phyloP scores from a whole-genome alignment of 257 asterid species.

The Fraxinus cuspidata region DNA sequence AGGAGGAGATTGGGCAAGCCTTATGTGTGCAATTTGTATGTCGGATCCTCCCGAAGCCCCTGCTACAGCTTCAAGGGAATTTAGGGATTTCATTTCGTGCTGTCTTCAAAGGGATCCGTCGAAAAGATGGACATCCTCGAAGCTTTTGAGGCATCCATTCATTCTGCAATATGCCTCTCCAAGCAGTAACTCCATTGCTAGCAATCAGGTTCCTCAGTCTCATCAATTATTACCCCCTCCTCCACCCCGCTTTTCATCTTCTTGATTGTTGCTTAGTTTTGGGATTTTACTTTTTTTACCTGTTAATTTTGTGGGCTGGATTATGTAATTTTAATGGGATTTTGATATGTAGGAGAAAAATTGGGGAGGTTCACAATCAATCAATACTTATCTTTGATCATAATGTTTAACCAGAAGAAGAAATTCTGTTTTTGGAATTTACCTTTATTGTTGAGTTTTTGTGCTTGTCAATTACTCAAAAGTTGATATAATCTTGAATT shows the following conservation, averaged over 20 bases:
- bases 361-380: neutral
- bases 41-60: conserved; percentile 91
- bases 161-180: conserved; percentile 31
- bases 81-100: conserved; percentile 44
- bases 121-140: conserved; percentile 38
- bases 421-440: neutral
- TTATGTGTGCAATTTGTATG: conserved; percentile 90
- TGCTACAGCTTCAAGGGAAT: conserved; percentile 62
- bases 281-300: conserved; percentile 12
- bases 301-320: conserved; percentile 8
- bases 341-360: neutral
- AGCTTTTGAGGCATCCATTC: conserved; percentile 45
- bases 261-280: conserved; percentile 19
- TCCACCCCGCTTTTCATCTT: conserved; percentile 29
- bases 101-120: conserved; percentile 54
- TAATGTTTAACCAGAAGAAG: neutral
- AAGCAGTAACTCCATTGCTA: conserved; percentile 11
- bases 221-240: conserved; percentile 30
- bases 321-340: conserved; percentile 22
- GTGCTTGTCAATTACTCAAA: conserved; percentile 2
- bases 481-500: neutral
- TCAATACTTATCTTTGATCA: neutral
- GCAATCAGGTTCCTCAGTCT: conserved; percentile 35
- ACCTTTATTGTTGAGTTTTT: neutral
- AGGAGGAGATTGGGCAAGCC: conserved; percentile 92